Evolutionary conservation across 768 basidiomycete genomes (phyloP), one percentile per base, ranked within the genome.

Genomic region (Mycena venus): DNA sequence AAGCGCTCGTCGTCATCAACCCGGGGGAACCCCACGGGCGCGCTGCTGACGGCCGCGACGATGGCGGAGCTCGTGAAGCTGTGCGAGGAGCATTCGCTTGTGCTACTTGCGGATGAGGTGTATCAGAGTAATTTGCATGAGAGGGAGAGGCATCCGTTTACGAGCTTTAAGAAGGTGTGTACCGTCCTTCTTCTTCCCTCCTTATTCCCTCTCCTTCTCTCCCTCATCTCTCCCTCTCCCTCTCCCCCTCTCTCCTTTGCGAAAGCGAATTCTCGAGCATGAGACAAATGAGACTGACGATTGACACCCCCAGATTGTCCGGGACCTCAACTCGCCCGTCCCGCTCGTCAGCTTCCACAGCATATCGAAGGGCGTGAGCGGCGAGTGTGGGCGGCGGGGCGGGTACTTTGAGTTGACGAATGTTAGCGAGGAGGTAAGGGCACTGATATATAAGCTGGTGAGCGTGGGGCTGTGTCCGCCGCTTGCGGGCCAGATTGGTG

Each of bases 11-110:
- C 74, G 91, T 99, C 79, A 99, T 99, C 88, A 99, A 99, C 86
- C 98, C 98, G 0, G 98, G 0, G 98, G 98, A 99, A 99, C 85
- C 98, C 98, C 23, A 99, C 98, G 0, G 98, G 98, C 51, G 91
- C 93, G 5, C 88, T 98, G 62, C 90, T 99, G 12, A 90, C 92
- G 75, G 87, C 91, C 70, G 75, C 83, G 31, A 95, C 94, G 25
- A 95, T 96, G 88, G 85, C 88, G 68, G 85, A 89, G 60, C 89
- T 99, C 70, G 91, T 98, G n/a, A 84, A 91, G 31, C 84, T 99
- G 12, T 98, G 96, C 84, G 94, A 97, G 81, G 88, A 94, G 77
- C 87, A 98, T 84, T 86, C 87, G 11, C 91, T 99, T 70, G 94
- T 98, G 23, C 90, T 99, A 61, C 90, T 99, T 75, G 98, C 98